A percentile compares a stretch with the other conserved stretches of the same genome.
Evolutionary conservation across 2,329 filamentous ascomycete species (phyloP).

Genomic region (Aspergillus transmontanensis): DNA sequence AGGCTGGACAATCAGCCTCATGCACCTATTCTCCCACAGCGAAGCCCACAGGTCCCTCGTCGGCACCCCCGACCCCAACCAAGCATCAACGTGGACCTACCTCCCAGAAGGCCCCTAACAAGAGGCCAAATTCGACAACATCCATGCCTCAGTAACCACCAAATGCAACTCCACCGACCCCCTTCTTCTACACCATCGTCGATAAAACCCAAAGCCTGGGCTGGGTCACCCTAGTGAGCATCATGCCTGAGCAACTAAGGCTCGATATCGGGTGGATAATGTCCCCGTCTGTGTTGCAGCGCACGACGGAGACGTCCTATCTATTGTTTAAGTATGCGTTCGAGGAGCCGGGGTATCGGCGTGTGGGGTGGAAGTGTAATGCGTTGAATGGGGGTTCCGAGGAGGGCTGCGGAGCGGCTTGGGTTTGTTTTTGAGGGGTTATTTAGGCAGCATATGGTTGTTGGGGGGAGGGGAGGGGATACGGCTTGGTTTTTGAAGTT

Average conservation of each 20-base stretch:
- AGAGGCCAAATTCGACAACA: not conserved
- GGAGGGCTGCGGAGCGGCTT: constrained; percentile 57
- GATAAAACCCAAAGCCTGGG: not conserved
- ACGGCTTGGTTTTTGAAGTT: constrained; percentile 63
- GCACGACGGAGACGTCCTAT: not conserved
- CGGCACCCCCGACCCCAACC: not conserved
- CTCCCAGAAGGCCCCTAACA: not conserved
- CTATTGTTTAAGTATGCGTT: constrained; percentile 56
- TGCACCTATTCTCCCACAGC: not conserved
- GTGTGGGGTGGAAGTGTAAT: constrained; percentile 69
- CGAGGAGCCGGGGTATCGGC: constrained; percentile 55
- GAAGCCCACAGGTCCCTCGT: not conserved
- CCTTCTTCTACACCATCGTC: not conserved
- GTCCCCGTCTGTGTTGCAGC: constrained; percentile 1
- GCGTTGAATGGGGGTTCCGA: constrained; percentile 58
- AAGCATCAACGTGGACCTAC: not conserved
- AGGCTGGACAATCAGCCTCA: not conserved
- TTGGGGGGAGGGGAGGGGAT: constrained; percentile 58
- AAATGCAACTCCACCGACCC: not conserved
- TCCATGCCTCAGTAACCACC: not conserved
- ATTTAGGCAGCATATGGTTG: constrained; percentile 64
- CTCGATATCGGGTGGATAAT: constrained; percentile 2
- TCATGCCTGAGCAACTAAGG: not conserved
- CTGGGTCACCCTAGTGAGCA: not conserved
- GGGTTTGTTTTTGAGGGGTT: constrained; percentile 63